These are phyloP conservation scores for Thermomucor indicae-seudaticae DNA, from an alignment of 371 early-diverging fungal species.

Conservation along the genomic window DNA sequence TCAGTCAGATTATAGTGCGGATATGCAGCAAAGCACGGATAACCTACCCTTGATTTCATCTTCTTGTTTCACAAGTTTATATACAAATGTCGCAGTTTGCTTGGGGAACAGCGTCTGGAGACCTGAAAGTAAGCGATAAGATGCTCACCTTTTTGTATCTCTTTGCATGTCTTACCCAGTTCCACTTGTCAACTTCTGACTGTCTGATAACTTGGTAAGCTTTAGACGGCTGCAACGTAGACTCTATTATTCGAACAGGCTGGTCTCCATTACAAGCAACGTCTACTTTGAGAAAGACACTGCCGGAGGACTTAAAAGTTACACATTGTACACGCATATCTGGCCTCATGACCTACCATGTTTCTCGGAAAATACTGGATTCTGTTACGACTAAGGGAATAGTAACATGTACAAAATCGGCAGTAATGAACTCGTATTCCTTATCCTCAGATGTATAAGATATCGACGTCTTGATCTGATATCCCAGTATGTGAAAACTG, in stretches of 20 bases:
- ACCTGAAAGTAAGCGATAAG: not conserved
- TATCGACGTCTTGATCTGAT: constrained; percentile 47
- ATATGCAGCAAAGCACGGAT: not conserved
- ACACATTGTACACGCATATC: not conserved
- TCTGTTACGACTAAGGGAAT: constrained; percentile 54
- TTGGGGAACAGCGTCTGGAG: constrained; percentile 56
- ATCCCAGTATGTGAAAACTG: not conserved
- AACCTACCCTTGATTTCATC: constrained; percentile 4
- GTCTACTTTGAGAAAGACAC: constrained; percentile 56
- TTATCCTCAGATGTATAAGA: constrained; percentile 45
- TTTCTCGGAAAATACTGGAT: constrained; percentile 54
- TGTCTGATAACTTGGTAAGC: constrained; percentile 39
- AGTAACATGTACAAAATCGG: constrained; percentile 50
- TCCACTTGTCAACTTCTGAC: constrained; percentile 35
- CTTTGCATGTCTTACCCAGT: constrained; percentile 34
- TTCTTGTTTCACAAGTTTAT: constrained; percentile 50
- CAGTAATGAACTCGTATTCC: constrained; percentile 43
- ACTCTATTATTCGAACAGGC: constrained; percentile 55
- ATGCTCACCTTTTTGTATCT: not conserved
- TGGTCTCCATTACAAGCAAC: constrained; percentile 55
- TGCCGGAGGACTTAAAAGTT: constrained; percentile 9
- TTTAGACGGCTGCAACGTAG: constrained; percentile 40
- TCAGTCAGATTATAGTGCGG: not conserved
- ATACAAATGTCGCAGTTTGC: constrained; percentile 59
- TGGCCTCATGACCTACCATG: constrained; percentile 32